Evolutionary conservation across 2,329 filamentous ascomycete species (phyloP).

Genomic region (Fusarium sp.): DNA sequence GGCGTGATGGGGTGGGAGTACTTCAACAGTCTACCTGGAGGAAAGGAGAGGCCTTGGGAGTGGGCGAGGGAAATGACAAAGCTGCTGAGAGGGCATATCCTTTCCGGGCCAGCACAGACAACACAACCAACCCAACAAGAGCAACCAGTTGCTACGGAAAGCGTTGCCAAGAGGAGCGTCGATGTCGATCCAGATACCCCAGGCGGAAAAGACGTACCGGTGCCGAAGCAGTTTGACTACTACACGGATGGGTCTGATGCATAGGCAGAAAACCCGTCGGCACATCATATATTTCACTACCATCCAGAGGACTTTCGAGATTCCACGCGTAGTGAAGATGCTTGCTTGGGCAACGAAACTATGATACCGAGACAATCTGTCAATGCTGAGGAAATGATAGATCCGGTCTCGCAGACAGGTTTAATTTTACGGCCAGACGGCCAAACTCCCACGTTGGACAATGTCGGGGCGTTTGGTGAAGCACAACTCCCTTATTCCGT

Average conservation of each 20-base stretch:
- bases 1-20: constrained; percentile 98
- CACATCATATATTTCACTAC: neutral
- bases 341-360: neutral
- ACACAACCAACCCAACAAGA: neutral
- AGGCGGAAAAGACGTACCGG: constrained; percentile 45
- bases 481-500: too few relatives aligned
- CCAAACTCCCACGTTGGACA: too few relatives aligned
- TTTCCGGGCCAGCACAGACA: neutral
- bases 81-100: constrained; percentile 51
- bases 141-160: neutral
- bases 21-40: constrained; percentile 82
- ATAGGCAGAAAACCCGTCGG: neutral
- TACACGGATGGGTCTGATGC: constrained; percentile 50
- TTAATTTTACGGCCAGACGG: too few relatives aligned
- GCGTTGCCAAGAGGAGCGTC: neutral
- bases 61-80: constrained; percentile 79
- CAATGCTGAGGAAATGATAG: neutral
- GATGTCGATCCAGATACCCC: constrained; percentile 47
- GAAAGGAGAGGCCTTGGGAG: constrained; percentile 73
- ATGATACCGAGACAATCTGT: neutral
- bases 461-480: too few relatives aligned
- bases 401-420: too few relatives aligned
- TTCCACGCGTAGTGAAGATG: neutral
- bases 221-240: constrained; percentile 53
- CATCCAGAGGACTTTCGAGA: neutral